phyloP scores from a whole-genome alignment of 2,329 filamentous ascomycete genomes.

The Dactylonectria macrodidyma region DNA sequence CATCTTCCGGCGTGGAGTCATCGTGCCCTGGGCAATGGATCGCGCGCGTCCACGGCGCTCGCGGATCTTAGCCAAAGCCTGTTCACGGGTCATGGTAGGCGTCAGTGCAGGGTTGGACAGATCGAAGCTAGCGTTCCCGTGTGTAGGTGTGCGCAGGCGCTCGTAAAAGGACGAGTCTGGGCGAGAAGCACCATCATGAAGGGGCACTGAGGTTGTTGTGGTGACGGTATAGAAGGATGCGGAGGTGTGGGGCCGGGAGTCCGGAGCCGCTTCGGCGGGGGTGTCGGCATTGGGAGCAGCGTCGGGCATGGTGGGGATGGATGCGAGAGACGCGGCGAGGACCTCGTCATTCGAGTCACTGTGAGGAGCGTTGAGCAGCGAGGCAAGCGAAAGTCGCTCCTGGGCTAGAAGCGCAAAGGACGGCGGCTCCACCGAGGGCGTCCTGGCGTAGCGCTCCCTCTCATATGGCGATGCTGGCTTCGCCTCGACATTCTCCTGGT shows the following conservation, averaged over 20 bases:
- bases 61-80: constrained; percentile 82
- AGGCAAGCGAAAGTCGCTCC: constrained; percentile 71
- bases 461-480: constrained; percentile 54
- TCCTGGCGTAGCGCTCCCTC: constrained; percentile 65
- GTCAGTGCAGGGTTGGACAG: constrained; percentile 71
- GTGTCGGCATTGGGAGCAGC: constrained; percentile 33
- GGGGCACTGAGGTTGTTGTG: constrained; percentile 67
- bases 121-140: constrained; percentile 63
- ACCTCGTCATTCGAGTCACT: constrained; percentile 46
- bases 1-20: constrained; percentile 71
- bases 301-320: constrained; percentile 56
- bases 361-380: constrained; percentile 71
- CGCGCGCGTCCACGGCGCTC: constrained; percentile 80
- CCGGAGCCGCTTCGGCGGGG: constrained; percentile 39
- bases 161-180: constrained; percentile 60
- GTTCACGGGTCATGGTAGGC: constrained; percentile 79
- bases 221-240: constrained; percentile 63
- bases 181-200: constrained; percentile 60
- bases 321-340: constrained; percentile 52
- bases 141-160: constrained; percentile 62
- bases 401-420: constrained; percentile 69
- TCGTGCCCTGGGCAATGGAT: constrained; percentile 75
- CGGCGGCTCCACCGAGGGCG: constrained; percentile 74
- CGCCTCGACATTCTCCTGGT: constrained; percentile 30
- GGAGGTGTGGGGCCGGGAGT: constrained; percentile 62